Evolutionary conservation across 139 green algal species (phyloP).

Genomic region (Haematococcus sp.): DNA sequence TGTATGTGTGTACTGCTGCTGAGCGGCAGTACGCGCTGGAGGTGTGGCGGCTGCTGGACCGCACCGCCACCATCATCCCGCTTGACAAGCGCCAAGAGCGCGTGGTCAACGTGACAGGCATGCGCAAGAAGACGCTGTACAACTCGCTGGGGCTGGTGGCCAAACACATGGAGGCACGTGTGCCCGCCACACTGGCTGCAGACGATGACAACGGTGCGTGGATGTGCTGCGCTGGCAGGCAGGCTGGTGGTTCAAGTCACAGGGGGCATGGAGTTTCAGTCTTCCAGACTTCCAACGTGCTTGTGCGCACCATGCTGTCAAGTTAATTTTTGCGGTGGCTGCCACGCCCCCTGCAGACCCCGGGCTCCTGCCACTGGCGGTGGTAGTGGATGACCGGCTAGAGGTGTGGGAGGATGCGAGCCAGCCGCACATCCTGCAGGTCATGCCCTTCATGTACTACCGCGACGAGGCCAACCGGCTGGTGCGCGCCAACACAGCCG

Average conservation of each 20-base stretch:
- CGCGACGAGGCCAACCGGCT: slow-evolving; percentile 31
- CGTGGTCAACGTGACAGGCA: slow-evolving; percentile 34
- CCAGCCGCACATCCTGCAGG: slow-evolving; percentile 61
- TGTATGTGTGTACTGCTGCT: slow-evolving; percentile 85
- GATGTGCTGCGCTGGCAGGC: too few relatives aligned
- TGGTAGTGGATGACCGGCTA: slow-evolving; percentile 78
- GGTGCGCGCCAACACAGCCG: slow-evolving; percentile 6
- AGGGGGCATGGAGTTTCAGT: too few relatives aligned
- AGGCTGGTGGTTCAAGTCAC: too few relatives aligned
- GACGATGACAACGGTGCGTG: not conserved
- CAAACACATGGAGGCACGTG: not conserved
- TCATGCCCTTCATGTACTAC: slow-evolving; percentile 45
- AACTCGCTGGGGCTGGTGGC: slow-evolving; percentile 6
- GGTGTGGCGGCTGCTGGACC: slow-evolving; percentile 83
- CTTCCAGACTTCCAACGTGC: too few relatives aligned
- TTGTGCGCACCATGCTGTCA: not conserved
- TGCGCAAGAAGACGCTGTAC: slow-evolving; percentile 34
- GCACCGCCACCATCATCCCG: slow-evolving; percentile 56
- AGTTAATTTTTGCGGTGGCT: too few relatives aligned
- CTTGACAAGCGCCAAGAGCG: slow-evolving; percentile 16
- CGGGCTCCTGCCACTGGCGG: slow-evolving; percentile 56
- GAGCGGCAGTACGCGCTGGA: slow-evolving; percentile 82
- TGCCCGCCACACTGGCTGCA: not conserved
- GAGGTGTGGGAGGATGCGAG: slow-evolving; percentile 76
- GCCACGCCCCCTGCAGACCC: not conserved